phyloP scores from a whole-genome alignment of 108 stramenopile genomes.

The Fistulifera pelliculosa region DNA sequence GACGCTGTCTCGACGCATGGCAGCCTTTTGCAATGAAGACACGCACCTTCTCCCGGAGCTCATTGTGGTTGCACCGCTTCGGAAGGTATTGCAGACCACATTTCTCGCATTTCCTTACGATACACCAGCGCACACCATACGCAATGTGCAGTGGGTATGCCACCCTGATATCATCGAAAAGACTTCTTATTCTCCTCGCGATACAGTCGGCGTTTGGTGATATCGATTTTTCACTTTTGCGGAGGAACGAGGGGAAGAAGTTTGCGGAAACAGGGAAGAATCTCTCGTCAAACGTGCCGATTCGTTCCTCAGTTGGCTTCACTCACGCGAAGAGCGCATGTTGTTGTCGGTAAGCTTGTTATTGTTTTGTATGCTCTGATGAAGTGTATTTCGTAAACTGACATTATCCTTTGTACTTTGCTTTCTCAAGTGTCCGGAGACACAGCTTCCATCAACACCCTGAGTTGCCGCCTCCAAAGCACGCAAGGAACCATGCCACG shows the following conservation, averaged over 20 bases:
- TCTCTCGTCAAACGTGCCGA: not conserved
- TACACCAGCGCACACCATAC: not conserved
- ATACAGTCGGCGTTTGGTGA: too few species aligned
- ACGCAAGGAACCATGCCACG: not conserved
- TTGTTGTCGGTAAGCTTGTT: slow-evolving; percentile 2
- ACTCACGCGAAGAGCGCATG: not conserved
- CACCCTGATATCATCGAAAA: not conserved
- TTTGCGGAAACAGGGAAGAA: slow-evolving; percentile 2
- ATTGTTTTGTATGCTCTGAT: not conserved
- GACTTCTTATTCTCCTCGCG: not conserved
- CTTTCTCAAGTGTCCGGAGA: not conserved
- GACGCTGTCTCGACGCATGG: not conserved
- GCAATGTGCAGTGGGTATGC: not conserved
- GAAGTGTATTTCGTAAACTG: not conserved
- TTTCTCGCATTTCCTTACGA: not conserved
- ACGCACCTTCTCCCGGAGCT: slow-evolving; percentile 4
- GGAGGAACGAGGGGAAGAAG: not conserved
- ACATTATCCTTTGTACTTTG: not conserved
- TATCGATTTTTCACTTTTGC: too few species aligned
- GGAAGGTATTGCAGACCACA: slow-evolving; percentile 1
- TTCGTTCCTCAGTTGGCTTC: not conserved
- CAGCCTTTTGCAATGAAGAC: slow-evolving; percentile 5
- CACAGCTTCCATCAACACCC: not conserved
- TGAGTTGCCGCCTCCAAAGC: not conserved
- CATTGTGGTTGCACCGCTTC: slow-evolving; percentile 3